Base-by-base conservation (phyloP, 495 filamentous ascomycete species). In the Staphylotrichum tortipilum region DNA sequence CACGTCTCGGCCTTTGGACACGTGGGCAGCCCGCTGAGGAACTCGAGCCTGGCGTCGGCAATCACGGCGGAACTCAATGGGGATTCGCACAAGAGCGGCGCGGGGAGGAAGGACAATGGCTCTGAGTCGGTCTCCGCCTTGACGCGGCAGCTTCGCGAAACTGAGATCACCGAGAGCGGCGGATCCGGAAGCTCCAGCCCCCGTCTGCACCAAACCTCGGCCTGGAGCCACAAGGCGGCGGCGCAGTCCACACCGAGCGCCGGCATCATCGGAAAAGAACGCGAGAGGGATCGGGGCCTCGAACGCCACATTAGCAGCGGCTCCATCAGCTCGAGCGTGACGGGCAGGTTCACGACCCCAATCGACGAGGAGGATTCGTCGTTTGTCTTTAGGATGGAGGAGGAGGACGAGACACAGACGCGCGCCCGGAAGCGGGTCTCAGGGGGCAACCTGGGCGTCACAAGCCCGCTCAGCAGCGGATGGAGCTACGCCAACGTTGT, bases 11-110 rank as follows among this genome's bases (percentile, higher is more conserved):
- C 78, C 2, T 84, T 94, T 59, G 85, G 88, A 28, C 89, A 95
- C 55, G 84, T 97, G 43, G 92, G 94, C 19, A 97, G 94, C 33
- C 92, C 92, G 21, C 77, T 98, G 8, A 88, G 92, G 37, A 94
- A 95, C 65, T 92, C 91, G 9, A 61, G 77, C 73, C 55, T 81
- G 68, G 42, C 64, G 14, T 90, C 81, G 60, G 85, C 87, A 15
- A 80, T 81, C 34, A 69, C 84, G 17, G 78, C 81, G 39, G 72
- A 82, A 30, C 72, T 80, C 31, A 73, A 76, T 34, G 62, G 66
- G 14, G 47, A 52, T 24, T 26, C 47, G 15, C 26, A n/a, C 29
- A 48, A 17, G 35, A 39, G 49, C 22, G 59, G 58, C 61, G 43
- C 73, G 74, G 21, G 63, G 57, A 50, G 69, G 61, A 72, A 74